These are phyloP conservation scores for Pulveroboletus ravenelii DNA, from an alignment of 768 basidiomycete species.

Conservation along the genomic window DNA sequence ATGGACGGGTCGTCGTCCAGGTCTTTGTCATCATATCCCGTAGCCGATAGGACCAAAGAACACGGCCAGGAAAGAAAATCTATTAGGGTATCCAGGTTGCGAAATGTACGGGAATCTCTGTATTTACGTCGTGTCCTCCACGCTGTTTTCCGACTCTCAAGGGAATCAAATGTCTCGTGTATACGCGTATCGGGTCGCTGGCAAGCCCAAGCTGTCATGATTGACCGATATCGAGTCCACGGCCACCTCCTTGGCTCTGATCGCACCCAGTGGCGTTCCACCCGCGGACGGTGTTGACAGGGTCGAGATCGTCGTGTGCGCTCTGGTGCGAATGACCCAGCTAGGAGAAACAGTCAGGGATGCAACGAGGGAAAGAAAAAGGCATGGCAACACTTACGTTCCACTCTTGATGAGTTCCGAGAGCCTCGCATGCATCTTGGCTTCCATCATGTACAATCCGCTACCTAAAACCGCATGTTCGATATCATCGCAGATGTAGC, in stretches of 20 bases:
- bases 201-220: background rate
- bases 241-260: slow-evolving; percentile 72
- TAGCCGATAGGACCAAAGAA: too few species aligned
- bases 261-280: slow-evolving; percentile 42
- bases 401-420: slow-evolving; percentile 52
- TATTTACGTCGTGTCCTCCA: background rate
- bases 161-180: slow-evolving; percentile 1
- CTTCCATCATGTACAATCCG: slow-evolving; percentile 55
- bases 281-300: slow-evolving; percentile 12
- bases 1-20: background rate
- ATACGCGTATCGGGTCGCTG: background rate
- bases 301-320: slow-evolving; percentile 30
- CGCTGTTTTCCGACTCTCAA: background rate
- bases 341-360: slow-evolving; percentile 15
- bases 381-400: slow-evolving; percentile 35
- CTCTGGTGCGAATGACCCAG: slow-evolving; percentile 34
- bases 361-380: slow-evolving; percentile 1
- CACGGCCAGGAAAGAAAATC: too few species aligned
- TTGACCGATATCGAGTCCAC: slow-evolving; percentile 4
- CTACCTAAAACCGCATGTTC: slow-evolving; percentile 40
- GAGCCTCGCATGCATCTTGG: slow-evolving; percentile 47
- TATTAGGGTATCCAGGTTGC: slow-evolving; percentile 11
- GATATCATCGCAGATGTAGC: slow-evolving; percentile 5
- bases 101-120: slow-evolving; percentile 3
- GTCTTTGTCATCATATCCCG: too few species aligned